Evolutionary conservation across 148 eudicot species (phyloP), one percentile per base, ranked within the genome.

Genomic region (Diospyros kaki): DNA sequence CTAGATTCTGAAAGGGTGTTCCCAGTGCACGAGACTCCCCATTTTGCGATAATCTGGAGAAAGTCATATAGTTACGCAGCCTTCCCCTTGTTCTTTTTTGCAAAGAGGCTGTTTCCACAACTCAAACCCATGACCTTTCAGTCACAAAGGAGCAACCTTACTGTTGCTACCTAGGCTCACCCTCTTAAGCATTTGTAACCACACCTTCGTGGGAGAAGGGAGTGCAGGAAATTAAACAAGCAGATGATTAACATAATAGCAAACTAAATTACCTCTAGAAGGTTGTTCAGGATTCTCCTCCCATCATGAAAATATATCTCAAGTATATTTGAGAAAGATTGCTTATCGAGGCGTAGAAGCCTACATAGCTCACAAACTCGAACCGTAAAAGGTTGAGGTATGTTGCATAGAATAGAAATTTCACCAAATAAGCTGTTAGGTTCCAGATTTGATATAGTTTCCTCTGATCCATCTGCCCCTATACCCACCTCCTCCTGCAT

Each of bases 251-350:
- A 55, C 41, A 38, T 4, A 18, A 13, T 2, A 53, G 7, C 42
- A 58, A 50, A n/a, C 13, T 14, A 65, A 60, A 58, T 68, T 87
- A 95, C 99, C 98, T 93, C 89, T 54, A 93, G 84, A 71, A 93
- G 80, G 77, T 95, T 93, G 82, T 87, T 84, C 50, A 89, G 78
- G 58, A 95, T 86, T 77, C 71, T 89, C 66, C 90, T 80, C 38
- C 97, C 97, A 72, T 92, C 97, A 78, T 87, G 87, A 80, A 95
- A 92, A 82, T 78, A 95, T 71, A 92, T 89, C 65, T 95, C 96
- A 62, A 95, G 84, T 45, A 95, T 88, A 81, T 89, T 87, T 68
- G 91, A 78, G 50, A 95, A 86, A 42, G 97, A 82, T 77, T 95
- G 94, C 76, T 89, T 95, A 85, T 95, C 99, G 64, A 95, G 81